Conservation (phyloP, 768 basidiomycete genomes). For the Kwoniella shandongensis region DNA sequence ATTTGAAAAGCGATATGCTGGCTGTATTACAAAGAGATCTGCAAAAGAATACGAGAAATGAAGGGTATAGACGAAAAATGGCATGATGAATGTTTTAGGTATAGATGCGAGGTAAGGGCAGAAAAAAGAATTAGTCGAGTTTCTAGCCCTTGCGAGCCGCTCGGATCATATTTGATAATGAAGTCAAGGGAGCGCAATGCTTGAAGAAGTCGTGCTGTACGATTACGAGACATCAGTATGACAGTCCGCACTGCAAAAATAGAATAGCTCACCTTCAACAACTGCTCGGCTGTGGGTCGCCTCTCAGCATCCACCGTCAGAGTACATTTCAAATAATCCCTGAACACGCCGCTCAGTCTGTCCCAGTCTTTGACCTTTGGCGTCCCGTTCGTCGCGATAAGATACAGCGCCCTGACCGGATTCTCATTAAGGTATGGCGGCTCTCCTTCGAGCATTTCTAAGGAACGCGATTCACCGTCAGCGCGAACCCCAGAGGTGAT, state of each 20-base stretch:
- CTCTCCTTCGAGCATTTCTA: constrained; percentile 95
- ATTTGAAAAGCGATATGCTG: no score
- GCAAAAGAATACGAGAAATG: no score
- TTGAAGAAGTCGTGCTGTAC: constrained; percentile 46
- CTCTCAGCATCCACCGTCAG: constrained; percentile 94
- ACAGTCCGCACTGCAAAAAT: no score
- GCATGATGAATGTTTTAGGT: no score
- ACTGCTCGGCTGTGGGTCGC: constrained; percentile 77
- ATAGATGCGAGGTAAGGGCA: no score
- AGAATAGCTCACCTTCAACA: constrained; percentile 64
- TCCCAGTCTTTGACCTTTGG: constrained; percentile 93
- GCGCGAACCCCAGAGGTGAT: not conserved
- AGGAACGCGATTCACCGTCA: not conserved
- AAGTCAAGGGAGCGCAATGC: constrained; percentile 33
- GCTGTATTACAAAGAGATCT: no score
- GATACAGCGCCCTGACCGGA: constrained; percentile 86
- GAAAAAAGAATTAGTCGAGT: no score
- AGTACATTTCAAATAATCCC: constrained; percentile 81
- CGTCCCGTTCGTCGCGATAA: constrained; percentile 97
- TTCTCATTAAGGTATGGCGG: constrained; percentile 95
- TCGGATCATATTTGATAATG: constrained; percentile 43
- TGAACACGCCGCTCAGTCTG: constrained; percentile 71
- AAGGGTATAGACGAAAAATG: no score
- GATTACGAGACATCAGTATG: constrained; percentile 5
- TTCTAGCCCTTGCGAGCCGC: constrained; percentile 33